Base-by-base conservation (phyloP, 1,139 yeast species). In the Entelexis sorbosivorans region DNA sequence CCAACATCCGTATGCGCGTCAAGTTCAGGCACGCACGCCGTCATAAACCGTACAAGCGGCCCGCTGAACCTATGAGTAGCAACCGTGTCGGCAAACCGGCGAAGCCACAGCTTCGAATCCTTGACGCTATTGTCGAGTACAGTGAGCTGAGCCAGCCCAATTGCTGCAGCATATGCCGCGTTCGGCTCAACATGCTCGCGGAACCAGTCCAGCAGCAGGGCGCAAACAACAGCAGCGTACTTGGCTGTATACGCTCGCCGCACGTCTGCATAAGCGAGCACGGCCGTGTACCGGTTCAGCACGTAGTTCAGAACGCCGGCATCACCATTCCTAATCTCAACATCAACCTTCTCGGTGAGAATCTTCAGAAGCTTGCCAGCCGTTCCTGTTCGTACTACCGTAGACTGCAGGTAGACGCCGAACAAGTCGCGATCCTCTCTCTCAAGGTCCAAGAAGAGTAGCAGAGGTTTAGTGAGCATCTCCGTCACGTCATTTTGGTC, bases 381-480 rank as follows among this genome's bases (percentile, higher is more conserved):
- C 1, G 61, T 55, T 1, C 59, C 60, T 1, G 61, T 58, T 14
- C 56, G 50, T 20, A 58, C 51, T 6, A 59, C 48, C 2, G 51
- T 48, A 24, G 55, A 49, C 26, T 54, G 56, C 16, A 58, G 29
- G 35, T 55, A 58, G 6, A 52, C 56, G 11, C 16, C 22, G 14
- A 47, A 50, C 13, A 48, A 11, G 7, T 48, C 36, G 13, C 32
- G 36, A 33, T 53, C 56, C 20, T 50, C 54, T n/a, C 7, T 11
- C 35, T 39, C 44, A 9, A 51, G 16, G 28, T 56, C 59, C 38
- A 56, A 63, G 13, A 86, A 68, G 5, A 86, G 62, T 55, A 81
- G 79, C n/a, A 87, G 65, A 0, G 95, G 91, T 52, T 82, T 71
- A 13, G 74, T 69, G 22, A 87, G 66, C 9, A 88, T 67, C 0